phyloP scores from a whole-genome alignment of 176 grass and related monocot species.

The Triticum timopheevii region DNA sequence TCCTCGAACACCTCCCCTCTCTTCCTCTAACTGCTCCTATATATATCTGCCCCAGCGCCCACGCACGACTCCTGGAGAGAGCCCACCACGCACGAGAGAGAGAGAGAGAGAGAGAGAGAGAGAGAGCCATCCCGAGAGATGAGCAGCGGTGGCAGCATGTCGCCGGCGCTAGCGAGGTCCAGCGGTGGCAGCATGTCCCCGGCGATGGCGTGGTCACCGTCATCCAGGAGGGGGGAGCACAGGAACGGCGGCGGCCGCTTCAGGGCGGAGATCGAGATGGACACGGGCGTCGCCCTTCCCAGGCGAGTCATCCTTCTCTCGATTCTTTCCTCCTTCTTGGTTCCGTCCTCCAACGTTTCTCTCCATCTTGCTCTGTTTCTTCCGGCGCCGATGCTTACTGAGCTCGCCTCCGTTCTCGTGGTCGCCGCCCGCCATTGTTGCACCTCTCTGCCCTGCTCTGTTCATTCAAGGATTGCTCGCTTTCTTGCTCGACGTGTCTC shows the following conservation, averaged over 20 bases:
- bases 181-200: not conserved
- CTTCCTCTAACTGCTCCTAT: not conserved
- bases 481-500: not conserved
- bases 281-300: constrained; percentile 17
- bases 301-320: constrained; percentile 12
- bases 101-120: too few relatives aligned
- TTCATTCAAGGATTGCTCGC: not conserved
- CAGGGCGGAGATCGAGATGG: constrained; percentile 46
- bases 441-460: not conserved
- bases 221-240: constrained; percentile 9
- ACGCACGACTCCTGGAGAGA: not conserved
- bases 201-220: not conserved
- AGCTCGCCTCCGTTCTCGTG: not conserved
- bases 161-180: not conserved
- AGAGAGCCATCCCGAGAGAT: not conserved
- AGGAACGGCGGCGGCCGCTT: constrained; percentile 2
- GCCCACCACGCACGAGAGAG: not conserved
- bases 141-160: not conserved
- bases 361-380: not conserved
- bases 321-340: not conserved
- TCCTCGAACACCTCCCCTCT: constrained; percentile 1
- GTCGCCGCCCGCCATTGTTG: not conserved
- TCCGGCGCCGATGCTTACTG: not conserved
- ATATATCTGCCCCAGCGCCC: not conserved
- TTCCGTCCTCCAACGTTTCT: not conserved